phyloP scores from a whole-genome alignment of 2,329 filamentous ascomycete genomes.

The Aspergillus caelatus region DNA sequence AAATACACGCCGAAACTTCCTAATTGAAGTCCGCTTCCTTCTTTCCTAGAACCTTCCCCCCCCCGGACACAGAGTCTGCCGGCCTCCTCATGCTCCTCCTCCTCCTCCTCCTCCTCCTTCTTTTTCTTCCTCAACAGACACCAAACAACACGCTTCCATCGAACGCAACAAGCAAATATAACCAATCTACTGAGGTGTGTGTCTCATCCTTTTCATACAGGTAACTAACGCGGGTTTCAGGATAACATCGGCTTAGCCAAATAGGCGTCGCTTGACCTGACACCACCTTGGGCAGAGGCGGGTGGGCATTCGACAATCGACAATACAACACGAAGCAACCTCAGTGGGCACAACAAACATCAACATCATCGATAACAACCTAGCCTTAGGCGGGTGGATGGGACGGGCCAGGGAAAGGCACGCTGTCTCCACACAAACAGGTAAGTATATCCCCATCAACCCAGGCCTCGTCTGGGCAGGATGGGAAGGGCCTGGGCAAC shows the following conservation, averaged over 20 bases:
- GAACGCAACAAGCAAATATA: background rate
- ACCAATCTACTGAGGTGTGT: background rate
- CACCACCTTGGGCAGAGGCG: background rate
- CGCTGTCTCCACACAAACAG: background rate
- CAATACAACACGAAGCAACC: background rate
- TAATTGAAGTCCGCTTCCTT: background rate
- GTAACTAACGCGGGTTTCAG: background rate
- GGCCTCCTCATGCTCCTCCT: background rate
- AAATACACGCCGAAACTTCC: background rate
- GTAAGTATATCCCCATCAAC: background rate
- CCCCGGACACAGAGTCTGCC: background rate
- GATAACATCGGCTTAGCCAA: no score
- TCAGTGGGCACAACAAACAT: background rate
- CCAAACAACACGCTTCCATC: background rate
- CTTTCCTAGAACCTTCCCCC: background rate
- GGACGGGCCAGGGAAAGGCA: slow-evolving; percentile 16
- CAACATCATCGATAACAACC: background rate
- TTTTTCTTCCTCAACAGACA: background rate
- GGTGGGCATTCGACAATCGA: background rate
- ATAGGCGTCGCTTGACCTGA: background rate
- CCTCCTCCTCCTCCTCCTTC: background rate
- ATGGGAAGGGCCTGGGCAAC: no score
- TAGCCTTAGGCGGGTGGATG: slow-evolving; percentile 9
- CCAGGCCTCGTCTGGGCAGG: no score
- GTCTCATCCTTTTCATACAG: background rate